Evolutionary conservation across 352 stramenopile genomes (phyloP).

Genomic region (Elongisporangium prolatum): DNA sequence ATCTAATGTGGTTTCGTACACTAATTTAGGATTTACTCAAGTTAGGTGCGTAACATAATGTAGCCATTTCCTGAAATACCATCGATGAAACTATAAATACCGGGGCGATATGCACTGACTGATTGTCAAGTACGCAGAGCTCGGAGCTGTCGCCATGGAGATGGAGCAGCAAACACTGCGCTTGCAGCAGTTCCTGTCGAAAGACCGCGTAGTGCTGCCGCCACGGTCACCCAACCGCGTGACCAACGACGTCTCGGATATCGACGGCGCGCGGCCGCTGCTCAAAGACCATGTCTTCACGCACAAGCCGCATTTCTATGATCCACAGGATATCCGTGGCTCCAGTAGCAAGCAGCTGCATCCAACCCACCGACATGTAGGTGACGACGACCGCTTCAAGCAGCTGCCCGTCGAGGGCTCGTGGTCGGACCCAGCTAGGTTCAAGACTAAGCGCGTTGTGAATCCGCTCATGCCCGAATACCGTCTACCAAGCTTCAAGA

Average conservation of each 20-base stretch:
- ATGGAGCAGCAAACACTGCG: conserved; percentile 27
- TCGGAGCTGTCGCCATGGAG: conserved; percentile 5
- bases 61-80: neutral
- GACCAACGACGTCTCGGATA: conserved; percentile 71
- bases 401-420: conserved; percentile 66
- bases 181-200: conserved; percentile 41
- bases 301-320: conserved; percentile 68
- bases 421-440: conserved; percentile 37
- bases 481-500: conserved; percentile 46
- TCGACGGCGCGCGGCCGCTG: conserved; percentile 35
- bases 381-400: conserved; percentile 57
- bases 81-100: neutral
- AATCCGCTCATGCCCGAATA: conserved; percentile 64
- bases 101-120: no score
- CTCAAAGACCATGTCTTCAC: conserved; percentile 60
- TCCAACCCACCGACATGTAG: conserved; percentile 34
- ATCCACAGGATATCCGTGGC: conserved; percentile 51
- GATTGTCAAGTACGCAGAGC: neutral
- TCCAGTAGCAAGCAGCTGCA: conserved; percentile 61
- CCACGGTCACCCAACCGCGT: conserved; percentile 26
- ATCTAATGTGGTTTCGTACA: neutral
- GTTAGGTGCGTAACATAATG: neutral
- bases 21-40: neutral
- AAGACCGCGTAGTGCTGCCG: conserved; percentile 20
- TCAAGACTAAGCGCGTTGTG: conserved; percentile 57